These are phyloP conservation scores for Mucor plumbeus DNA, from an alignment of 371 early-diverging fungal species.

Conservation along the genomic window DNA sequence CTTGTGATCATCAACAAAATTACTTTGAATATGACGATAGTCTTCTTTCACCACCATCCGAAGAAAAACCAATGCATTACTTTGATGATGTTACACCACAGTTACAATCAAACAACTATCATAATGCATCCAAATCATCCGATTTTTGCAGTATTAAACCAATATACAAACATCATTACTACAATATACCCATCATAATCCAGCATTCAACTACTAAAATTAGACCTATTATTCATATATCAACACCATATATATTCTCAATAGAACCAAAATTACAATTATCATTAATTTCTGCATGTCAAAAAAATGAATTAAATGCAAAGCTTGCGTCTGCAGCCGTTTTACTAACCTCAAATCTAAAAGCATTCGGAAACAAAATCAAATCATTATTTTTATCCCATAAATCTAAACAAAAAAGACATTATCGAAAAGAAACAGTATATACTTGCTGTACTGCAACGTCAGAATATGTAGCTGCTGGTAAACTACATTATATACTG, in stretches of 20 bases:
- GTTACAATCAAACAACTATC: background rate
- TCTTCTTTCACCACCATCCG: background rate
- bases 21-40: constrained; percentile 5
- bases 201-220: background rate
- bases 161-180: background rate
- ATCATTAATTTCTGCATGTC: background rate
- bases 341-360: background rate
- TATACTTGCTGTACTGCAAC: constrained; percentile 16
- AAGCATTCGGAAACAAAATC: background rate
- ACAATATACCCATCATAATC: background rate
- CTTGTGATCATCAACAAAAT: background rate
- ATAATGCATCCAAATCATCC: background rate
- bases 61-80: background rate
- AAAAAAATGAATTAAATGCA: background rate
- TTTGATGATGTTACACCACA: background rate
- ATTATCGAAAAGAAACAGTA: background rate
- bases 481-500: constrained; percentile 31
- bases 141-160: background rate
- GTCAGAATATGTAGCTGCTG: constrained; percentile 29
- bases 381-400: background rate
- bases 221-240: background rate
- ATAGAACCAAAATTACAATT: background rate
- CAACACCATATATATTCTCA: background rate
- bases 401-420: background rate
- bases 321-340: constrained; percentile 5